phyloP scores from a whole-genome alignment of 2,329 filamentous ascomycete genomes.

The Microcyclospora pomicola region DNA sequence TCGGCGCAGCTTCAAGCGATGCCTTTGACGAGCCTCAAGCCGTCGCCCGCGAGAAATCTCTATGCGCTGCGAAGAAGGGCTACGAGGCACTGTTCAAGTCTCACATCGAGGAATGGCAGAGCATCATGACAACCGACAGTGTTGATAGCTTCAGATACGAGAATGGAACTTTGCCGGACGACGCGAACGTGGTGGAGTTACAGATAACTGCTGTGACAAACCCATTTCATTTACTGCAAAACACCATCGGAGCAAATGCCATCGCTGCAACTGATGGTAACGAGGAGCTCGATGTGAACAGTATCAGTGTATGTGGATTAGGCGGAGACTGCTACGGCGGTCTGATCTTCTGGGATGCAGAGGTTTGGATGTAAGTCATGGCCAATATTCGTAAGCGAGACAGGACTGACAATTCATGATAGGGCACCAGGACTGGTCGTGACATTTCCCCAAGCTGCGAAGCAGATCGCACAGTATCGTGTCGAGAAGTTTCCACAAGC shows the following conservation, averaged over 20 bases:
- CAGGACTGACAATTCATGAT: too few species aligned
- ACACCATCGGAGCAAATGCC: slow-evolving; percentile 41
- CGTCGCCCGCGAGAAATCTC: slow-evolving; percentile 42
- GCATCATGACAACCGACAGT: slow-evolving; percentile 44
- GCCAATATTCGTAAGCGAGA: too few species aligned
- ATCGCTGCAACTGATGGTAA: slow-evolving; percentile 35
- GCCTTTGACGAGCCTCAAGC: slow-evolving; percentile 46
- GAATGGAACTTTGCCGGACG: slow-evolving; percentile 43
- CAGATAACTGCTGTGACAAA: slow-evolving; percentile 43
- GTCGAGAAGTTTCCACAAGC: slow-evolving; percentile 46
- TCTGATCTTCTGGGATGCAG: slow-evolving; percentile 45
- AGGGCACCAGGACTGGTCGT: slow-evolving; percentile 48
- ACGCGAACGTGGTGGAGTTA: slow-evolving; percentile 42
- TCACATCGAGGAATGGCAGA: slow-evolving; percentile 49
- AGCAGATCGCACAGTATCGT: slow-evolving; percentile 52
- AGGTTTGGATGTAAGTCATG: slow-evolving; percentile 44
- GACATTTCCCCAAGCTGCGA: slow-evolving; percentile 47
- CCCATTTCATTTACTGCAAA: slow-evolving; percentile 43
- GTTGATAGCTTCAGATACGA: slow-evolving; percentile 49
- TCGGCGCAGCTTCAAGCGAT: slow-evolving; percentile 55
- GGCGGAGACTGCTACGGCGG: slow-evolving; percentile 55
- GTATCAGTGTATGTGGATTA: slow-evolving; percentile 54
- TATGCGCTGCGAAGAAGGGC: slow-evolving; percentile 37
- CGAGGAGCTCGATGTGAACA: slow-evolving; percentile 43
- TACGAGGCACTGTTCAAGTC: slow-evolving; percentile 41